Evolutionary conservation across 2,329 filamentous ascomycete genomes (phyloP), one percentile per base, ranked within the genome.

Genomic region (Furcasterigmium furcatum): DNA sequence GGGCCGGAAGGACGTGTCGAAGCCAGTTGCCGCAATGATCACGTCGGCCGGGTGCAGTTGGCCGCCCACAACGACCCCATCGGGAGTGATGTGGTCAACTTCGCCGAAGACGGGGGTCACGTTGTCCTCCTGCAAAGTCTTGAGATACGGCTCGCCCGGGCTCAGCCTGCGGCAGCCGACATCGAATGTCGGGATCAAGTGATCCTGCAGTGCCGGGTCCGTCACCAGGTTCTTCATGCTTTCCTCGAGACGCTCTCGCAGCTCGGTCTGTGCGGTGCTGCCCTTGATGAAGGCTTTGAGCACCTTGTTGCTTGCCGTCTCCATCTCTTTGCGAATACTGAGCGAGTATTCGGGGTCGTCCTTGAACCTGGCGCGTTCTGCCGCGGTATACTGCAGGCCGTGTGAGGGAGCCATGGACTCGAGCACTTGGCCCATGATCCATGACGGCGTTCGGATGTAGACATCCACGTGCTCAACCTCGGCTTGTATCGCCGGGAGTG

Each of bases 201-300:
- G 53, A 24, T 56, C 25, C 43, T 48, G 41, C 41, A 46, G 5
- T 35, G 56, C 53, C 4, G 55, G 44, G 1, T 45, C 47, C 25
- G 52, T 53, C 2, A 76, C 54, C 8, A 69, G 64, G 21, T 62
- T 45, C n/a, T 64, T 57, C 74, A 76, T 77, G 54, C 49, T 47
- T 58, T 12, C 55, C 59, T 0, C 55, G 58, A 41, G 66, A 72
- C 14, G 61, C 64, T 16, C 66, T 59, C 61, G 75, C 80, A 57
- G 73, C 80, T 47, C 43, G 42, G 41, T 51, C 29, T 47, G 27
- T 25, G 49, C 50, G 18, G 48, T 49, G 18, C 42, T 27, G 35
- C 48, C 49, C 46, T 50, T 55, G 22, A 49, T 39, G 32, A 67
- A 53, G n/a, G 41, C 32, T 27, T 52, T 38, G 5, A 25, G 21